phyloP scores from a whole-genome alignment of 2,329 filamentous ascomycete genomes.

The Clarireedia hainanense region DNA sequence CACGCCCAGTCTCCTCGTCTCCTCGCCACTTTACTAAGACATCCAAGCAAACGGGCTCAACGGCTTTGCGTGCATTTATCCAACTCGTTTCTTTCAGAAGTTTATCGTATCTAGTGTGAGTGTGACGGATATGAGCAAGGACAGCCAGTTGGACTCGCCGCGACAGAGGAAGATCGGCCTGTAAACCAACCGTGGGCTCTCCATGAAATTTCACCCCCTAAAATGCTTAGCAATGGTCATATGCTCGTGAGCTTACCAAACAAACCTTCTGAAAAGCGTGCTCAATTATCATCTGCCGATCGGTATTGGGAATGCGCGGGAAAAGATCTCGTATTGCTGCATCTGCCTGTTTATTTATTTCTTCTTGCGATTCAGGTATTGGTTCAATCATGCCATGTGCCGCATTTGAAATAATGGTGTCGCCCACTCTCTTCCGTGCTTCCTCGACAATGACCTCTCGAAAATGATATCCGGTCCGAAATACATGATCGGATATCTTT shows the following conservation, averaged over 20 bases:
- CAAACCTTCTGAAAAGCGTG: slow-evolving; percentile 56
- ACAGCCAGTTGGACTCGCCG: slow-evolving; percentile 58
- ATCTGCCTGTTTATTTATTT: slow-evolving; percentile 56
- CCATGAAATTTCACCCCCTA: slow-evolving; percentile 45
- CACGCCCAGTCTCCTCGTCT: slow-evolving; percentile 60
- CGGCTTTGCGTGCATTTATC: slow-evolving; percentile 51
- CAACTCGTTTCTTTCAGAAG: slow-evolving; percentile 51
- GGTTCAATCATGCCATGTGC: slow-evolving; percentile 39
- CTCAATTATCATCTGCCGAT: slow-evolving; percentile 53
- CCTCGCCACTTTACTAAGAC: slow-evolving; percentile 65
- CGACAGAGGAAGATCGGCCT: slow-evolving; percentile 46
- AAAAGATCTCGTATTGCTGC: slow-evolving; percentile 55
- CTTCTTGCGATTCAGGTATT: slow-evolving; percentile 49
- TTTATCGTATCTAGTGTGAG: slow-evolving; percentile 57
- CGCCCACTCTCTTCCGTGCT: slow-evolving; percentile 33
- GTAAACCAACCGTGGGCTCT: slow-evolving; percentile 50
- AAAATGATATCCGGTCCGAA: slow-evolving; percentile 54
- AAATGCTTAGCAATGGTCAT: slow-evolving; percentile 11
- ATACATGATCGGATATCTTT: slow-evolving; percentile 39
- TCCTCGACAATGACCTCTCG: slow-evolving; percentile 51
- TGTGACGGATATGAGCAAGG: slow-evolving; percentile 58
- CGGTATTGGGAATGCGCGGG: slow-evolving; percentile 56
- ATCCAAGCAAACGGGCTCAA: slow-evolving; percentile 54
- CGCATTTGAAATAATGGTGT: slow-evolving; percentile 23
- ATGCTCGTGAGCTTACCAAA: slow-evolving; percentile 10